A percentile compares a stretch with the other conserved stretches of the same genome.
Conservation (phyloP, 208 protist genomes). For the Leishmania amazonensis region DNA sequence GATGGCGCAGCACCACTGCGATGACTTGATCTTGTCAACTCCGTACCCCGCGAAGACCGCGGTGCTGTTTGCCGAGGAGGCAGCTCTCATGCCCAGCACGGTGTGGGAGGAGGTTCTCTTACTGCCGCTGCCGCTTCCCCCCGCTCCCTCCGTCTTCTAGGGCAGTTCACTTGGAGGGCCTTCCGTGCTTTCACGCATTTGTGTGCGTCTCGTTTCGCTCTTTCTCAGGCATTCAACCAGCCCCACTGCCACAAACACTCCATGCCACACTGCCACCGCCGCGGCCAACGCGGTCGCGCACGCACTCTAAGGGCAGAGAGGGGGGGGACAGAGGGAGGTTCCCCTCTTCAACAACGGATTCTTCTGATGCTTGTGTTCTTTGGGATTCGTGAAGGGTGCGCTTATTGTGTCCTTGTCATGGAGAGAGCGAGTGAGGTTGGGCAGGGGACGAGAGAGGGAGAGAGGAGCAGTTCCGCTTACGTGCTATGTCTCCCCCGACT, state of each 20-base stretch:
- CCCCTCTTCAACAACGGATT: neutral
- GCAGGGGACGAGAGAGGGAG: neutral
- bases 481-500: neutral
- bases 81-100: conserved; percentile 10
- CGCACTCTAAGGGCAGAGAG: neutral
- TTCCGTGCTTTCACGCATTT: neutral
- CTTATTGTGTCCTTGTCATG: neutral
- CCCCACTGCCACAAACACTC: neutral
- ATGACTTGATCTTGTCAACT: conserved; percentile 51
- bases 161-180: neutral
- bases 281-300: neutral
- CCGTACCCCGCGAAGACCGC: conserved; percentile 17
- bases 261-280: neutral
- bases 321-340: neutral
- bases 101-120: conserved; percentile 36
- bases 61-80: conserved; percentile 57
- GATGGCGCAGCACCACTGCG: conserved; percentile 58
- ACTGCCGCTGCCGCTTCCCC: conserved; percentile 74
- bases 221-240: neutral
- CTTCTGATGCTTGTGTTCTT: neutral
- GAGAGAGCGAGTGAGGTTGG: neutral
- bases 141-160: conserved; percentile 76
- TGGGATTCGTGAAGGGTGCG: neutral
- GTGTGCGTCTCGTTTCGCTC: neutral
- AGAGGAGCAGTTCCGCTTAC: neutral